Evolutionary conservation across 2,329 filamentous ascomycete species (phyloP).

Genomic region (Incumbomyces delicatus): DNA sequence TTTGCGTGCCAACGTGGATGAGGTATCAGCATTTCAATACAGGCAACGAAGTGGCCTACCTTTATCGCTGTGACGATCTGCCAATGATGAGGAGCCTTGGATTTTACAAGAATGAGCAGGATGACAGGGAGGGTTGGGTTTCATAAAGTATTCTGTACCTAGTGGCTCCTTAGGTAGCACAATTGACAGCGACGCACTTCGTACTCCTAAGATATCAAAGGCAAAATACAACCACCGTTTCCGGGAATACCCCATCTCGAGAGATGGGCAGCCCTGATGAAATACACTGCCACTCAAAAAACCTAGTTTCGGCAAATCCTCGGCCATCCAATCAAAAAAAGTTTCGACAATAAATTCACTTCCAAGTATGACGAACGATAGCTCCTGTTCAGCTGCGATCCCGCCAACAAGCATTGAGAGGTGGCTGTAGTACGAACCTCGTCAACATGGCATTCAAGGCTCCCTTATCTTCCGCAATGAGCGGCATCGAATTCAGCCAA

Average conservation of each 20-base stretch:
- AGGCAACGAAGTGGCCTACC: conserved; percentile 31
- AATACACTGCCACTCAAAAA: too few species aligned
- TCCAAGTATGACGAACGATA: neutral
- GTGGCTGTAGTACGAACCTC: conserved; percentile 7
- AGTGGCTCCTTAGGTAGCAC: neutral
- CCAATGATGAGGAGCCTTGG: conserved; percentile 45
- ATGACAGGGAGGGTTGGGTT: conserved; percentile 33
- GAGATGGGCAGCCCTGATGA: too few species aligned
- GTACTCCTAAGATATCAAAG: too few species aligned
- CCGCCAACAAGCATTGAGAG: conserved; percentile 1
- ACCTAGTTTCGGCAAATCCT: too few species aligned
- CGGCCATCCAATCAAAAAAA: neutral
- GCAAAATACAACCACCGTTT: too few species aligned
- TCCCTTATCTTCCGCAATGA: conserved; percentile 72
- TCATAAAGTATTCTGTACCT: conserved; percentile 10
- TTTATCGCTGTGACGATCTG: conserved; percentile 43
- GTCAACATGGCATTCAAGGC: conserved; percentile 1
- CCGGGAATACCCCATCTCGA: too few species aligned
- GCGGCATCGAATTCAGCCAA: conserved; percentile 81
- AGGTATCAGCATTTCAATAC: conserved; percentile 39
- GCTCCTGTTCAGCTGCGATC: neutral
- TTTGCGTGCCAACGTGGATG: conserved; percentile 46
- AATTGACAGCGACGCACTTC: too few species aligned
- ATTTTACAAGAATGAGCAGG: conserved; percentile 36
- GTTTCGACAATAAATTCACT: neutral